phyloP scores from a whole-genome alignment of 2,329 filamentous ascomycete species.

The Didymella segeticola region DNA sequence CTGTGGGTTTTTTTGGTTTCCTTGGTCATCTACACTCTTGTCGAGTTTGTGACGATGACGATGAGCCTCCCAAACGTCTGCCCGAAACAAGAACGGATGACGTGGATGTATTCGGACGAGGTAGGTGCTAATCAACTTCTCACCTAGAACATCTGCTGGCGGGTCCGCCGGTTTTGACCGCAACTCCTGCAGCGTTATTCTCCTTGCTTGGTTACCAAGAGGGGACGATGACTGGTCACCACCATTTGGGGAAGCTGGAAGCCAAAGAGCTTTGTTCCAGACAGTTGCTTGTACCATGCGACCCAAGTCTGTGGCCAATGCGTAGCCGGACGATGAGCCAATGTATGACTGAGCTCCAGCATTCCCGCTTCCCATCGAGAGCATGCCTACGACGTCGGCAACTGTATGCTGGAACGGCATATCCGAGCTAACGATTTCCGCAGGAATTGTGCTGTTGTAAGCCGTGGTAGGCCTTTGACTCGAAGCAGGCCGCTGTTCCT shows the following conservation, averaged over 20 bases:
- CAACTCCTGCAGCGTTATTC: constrained; percentile 52
- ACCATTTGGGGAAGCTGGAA: background rate
- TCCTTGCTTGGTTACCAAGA: constrained; percentile 36
- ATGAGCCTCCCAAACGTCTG: constrained; percentile 55
- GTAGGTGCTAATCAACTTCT: constrained; percentile 55
- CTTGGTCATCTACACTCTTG: background rate
- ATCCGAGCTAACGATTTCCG: no score
- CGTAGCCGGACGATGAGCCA: constrained; percentile 58
- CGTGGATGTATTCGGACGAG: constrained; percentile 55
- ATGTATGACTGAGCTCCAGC: constrained; percentile 58
- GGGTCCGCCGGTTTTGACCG: constrained; percentile 54
- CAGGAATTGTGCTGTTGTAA: no score
- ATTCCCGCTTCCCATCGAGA: constrained; percentile 55
- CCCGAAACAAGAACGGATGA: constrained; percentile 59
- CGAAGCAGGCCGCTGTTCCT: background rate
- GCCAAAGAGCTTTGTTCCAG: constrained; percentile 58
- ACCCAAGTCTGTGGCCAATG: constrained; percentile 58
- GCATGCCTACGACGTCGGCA: constrained; percentile 53
- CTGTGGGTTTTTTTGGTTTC: background rate
- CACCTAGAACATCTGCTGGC: constrained; percentile 55
- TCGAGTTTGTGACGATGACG: constrained; percentile 17
- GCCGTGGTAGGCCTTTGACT: background rate
- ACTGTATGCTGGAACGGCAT: constrained; percentile 14
- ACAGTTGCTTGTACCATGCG: constrained; percentile 63
- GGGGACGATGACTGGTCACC: constrained; percentile 9